Conservation (phyloP, 2,329 filamentous ascomycete species). For the Chaetomiaceae sp. region DNA sequence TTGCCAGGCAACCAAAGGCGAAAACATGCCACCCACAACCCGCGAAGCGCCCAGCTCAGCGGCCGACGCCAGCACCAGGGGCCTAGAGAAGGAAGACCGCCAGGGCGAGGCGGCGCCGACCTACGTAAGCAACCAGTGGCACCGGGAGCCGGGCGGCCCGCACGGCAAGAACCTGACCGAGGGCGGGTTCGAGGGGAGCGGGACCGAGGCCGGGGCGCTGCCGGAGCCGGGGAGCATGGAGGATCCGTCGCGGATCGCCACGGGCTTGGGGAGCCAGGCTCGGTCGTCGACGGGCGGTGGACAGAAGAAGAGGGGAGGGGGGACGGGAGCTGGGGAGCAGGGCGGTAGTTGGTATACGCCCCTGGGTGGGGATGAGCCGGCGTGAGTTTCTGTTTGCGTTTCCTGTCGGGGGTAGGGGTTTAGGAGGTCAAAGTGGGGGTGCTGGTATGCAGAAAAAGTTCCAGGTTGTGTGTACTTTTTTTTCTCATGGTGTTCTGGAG, state of each 20-base stretch:
- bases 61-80: too few relatives aligned
- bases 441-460: too few relatives aligned
- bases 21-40: background rate
- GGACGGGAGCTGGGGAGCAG: background rate
- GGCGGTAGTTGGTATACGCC: conserved; percentile 12
- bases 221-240: conserved; percentile 27
- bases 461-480: too few relatives aligned
- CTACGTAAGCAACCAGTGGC: conserved; percentile 19
- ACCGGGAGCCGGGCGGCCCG: conserved; percentile 13
- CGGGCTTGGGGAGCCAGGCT: background rate
- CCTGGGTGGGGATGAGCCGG: conserved; percentile 11
- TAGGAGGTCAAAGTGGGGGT: too few relatives aligned
- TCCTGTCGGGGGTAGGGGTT: too few relatives aligned
- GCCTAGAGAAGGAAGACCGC: background rate
- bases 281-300: background rate
- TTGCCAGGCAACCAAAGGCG: background rate
- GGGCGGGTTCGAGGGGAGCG: conserved; percentile 25
- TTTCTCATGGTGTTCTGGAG: too few relatives aligned
- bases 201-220: conserved; percentile 19
- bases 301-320: background rate
- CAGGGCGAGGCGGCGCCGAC: conserved; percentile 23
- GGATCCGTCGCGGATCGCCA: conserved; percentile 23
- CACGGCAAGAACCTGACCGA: conserved; percentile 29
- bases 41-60: too few relatives aligned
- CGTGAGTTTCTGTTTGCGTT: background rate